phyloP scores from a whole-genome alignment of 345 rosid genomes.

The Boechera stricta region DNA sequence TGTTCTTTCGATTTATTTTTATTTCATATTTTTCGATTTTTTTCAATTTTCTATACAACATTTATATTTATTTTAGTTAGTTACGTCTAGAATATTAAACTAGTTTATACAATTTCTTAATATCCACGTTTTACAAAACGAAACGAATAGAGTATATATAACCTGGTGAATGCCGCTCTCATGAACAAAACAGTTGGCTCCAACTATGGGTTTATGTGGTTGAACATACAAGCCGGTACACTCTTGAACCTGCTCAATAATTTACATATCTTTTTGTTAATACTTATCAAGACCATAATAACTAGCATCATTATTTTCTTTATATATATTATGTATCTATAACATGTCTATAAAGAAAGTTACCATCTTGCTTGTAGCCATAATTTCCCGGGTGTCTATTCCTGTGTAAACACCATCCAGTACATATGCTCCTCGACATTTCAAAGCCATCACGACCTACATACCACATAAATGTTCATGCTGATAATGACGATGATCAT shows the following conservation, averaged over 20 bases:
- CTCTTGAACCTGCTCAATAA: conserved; percentile 70
- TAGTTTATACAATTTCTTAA: neutral
- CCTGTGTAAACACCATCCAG: conserved; percentile 75
- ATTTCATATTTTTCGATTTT: too few relatives aligned
- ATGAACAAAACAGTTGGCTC: conserved; percentile 91
- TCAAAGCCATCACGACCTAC: conserved; percentile 88
- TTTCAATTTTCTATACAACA: too few relatives aligned
- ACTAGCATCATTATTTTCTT: neutral
- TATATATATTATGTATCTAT: neutral
- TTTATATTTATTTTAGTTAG: too few relatives aligned
- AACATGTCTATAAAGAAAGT: neutral
- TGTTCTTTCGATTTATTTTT: neutral
- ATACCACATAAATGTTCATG: neutral
- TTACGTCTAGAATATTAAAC: too few relatives aligned
- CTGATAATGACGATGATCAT: neutral
- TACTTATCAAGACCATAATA: neutral
- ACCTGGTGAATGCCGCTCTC: conserved; percentile 81
- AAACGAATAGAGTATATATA: neutral
- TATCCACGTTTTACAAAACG: neutral
- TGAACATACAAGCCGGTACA: conserved; percentile 77
- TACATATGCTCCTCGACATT: conserved; percentile 69
- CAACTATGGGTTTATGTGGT: conserved; percentile 94
- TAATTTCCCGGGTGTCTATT: conserved; percentile 68
- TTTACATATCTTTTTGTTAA: neutral
- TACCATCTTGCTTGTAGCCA: conserved; percentile 91